Conservation (phyloP, 495 filamentous ascomycete species). For the Hypoxylon crocopeplum region DNA sequence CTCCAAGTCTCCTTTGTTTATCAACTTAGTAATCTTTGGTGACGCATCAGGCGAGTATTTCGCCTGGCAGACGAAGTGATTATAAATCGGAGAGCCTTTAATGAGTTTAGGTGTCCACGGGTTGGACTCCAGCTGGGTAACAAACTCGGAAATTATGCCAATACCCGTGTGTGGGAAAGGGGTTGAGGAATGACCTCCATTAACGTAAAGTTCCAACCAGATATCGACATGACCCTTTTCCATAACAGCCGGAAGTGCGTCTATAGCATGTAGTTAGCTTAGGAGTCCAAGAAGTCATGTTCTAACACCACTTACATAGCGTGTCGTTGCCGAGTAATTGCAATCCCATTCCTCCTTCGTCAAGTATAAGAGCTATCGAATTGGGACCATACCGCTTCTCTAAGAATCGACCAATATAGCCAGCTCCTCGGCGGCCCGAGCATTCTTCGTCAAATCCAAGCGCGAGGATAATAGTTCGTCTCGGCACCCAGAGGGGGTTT, state of each 20-base stretch:
- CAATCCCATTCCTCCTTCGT: constrained; percentile 65
- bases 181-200: constrained; percentile 66
- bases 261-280: constrained; percentile 42
- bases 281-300: constrained; percentile 50
- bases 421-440: constrained; percentile 64
- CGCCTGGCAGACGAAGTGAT: constrained; percentile 60
- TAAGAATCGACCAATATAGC: constrained; percentile 56
- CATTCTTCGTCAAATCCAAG: constrained; percentile 75
- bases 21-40: constrained; percentile 42
- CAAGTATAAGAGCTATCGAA: constrained; percentile 65
- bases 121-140: constrained; percentile 64
- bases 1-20: constrained; percentile 60
- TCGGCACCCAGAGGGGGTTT: constrained; percentile 60
- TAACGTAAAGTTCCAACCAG: constrained; percentile 61
- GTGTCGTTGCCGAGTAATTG: constrained; percentile 49
- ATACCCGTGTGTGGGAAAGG: constrained; percentile 69
- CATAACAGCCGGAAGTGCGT: constrained; percentile 52
- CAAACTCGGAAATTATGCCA: constrained; percentile 67
- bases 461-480: constrained; percentile 64
- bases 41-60: constrained; percentile 39
- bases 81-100: constrained; percentile 45
- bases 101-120: constrained; percentile 56
- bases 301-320: constrained; percentile 31
- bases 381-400: constrained; percentile 61
- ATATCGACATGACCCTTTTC: constrained; percentile 63